Conservation (phyloP, 495 filamentous ascomycete species). For the Penicillium ochrochloron region DNA sequence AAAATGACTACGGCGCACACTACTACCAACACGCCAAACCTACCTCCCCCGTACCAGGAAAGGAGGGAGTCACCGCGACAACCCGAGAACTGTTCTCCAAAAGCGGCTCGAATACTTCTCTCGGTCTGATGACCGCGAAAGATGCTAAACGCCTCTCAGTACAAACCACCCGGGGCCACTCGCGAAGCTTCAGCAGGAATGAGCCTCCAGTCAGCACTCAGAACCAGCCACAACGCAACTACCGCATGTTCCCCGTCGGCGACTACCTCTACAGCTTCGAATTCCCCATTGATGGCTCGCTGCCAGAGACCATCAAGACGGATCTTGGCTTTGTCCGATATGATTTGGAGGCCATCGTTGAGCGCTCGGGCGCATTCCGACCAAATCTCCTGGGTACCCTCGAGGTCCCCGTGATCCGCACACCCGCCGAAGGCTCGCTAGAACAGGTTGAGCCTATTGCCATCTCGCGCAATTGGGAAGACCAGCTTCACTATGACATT, state of each 20-base stretch:
- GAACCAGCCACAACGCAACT: constrained; percentile 81
- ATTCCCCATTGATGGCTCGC: constrained; percentile 86
- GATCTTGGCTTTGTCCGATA: constrained; percentile 89
- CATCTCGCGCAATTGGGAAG: constrained; percentile 96
- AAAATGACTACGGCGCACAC: constrained; percentile 59
- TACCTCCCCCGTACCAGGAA: constrained; percentile 49
- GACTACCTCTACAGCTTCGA: constrained; percentile 96
- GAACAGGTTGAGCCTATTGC: constrained; percentile 96
- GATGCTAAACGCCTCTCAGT: constrained; percentile 74
- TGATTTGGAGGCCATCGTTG: constrained; percentile 84
- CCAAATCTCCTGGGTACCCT: constrained; percentile 83
- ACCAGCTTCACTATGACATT: constrained; percentile 98
- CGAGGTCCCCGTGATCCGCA: constrained; percentile 85
- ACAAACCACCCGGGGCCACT: constrained; percentile 71
- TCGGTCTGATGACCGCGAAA: constrained; percentile 45
- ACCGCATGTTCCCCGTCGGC: constrained; percentile 86
- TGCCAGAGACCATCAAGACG: constrained; percentile 89
- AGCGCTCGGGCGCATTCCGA: constrained; percentile 90
- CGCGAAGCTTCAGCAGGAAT: constrained; percentile 84
- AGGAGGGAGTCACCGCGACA: constrained; percentile 48
- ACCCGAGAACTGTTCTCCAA: constrained; percentile 49
- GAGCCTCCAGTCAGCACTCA: constrained; percentile 63
- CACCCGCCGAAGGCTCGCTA: constrained; percentile 87
- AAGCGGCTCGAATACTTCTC: constrained; percentile 41
- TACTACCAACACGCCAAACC: constrained; percentile 51